Base-by-base conservation (phyloP, 169 alveolate genomes). In the Hammondia hammondi region DNA sequence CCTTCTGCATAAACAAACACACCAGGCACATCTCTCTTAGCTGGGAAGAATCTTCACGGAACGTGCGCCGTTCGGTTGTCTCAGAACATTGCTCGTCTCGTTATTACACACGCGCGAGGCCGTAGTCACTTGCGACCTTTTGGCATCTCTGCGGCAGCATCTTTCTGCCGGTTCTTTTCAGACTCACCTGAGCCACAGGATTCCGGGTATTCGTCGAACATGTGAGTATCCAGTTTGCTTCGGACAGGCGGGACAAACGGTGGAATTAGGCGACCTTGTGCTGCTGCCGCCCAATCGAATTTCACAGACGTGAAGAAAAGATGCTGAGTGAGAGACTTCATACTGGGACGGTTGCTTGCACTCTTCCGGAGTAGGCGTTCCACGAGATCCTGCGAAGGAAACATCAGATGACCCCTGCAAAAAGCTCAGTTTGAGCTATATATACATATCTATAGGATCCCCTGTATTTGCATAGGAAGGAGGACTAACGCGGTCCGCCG, bases 131-230 rank as follows among this genome's bases (percentile, higher is more conserved):
- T 14, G 45, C 84, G 0, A 72, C 39, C 39, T 14, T n/a, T 14
- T 72, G 84, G 45, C 45, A 29, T 72, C 32, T 72, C 32, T 35
- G 32, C 17, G 12, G 2, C 39, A 14, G 84, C 32, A 21, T 52
- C 5, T 52, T 52, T 52, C 61, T 14, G 61, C 61, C 19, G 61
- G 61, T 52, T 7, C 61, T 10, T 52, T 52, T 52, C 39, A 29
- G 2, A 43, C 90, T 7, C 61, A 82, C 90, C 90, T 21, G 37
- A 29, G 32, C 43, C 90, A 29, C 2, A 10, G 9, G 90, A 82
- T 10, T 82, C 90, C 45, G 90, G 90, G 37, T 82, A 82, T n/a
- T 82, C 90, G 70, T 82, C 90, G 39, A 82, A 82, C 90, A 82
- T 82, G 90, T 39, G 70, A 27, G 90, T 46, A n/a, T 82, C 90